A percentile compares a stretch with the other conserved stretches of the same genome.
Evolutionary conservation across 768 basidiomycete genomes (phyloP).

Genomic region (Phanerochaete carnosa): DNA sequence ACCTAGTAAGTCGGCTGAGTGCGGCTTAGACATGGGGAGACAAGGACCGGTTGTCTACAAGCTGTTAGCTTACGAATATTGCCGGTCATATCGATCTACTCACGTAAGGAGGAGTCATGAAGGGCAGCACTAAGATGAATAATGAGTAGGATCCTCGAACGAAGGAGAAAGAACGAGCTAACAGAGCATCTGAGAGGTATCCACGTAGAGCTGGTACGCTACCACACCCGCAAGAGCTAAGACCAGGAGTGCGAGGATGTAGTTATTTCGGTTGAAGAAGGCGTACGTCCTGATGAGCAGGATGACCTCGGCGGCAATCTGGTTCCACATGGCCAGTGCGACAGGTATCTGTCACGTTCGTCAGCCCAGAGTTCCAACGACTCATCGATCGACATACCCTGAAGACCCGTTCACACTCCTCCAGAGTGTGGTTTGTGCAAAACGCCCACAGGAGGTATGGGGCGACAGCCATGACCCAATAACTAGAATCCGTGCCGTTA

Average conservation of each 20-base stretch:
- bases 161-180: conserved; percentile 22
- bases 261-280: conserved; percentile 77
- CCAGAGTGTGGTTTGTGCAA: conserved; percentile 61
- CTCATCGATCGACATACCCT: conserved; percentile 38
- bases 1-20: conserved; percentile 82
- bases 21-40: conserved; percentile 78
- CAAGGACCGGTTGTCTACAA: conserved; percentile 58
- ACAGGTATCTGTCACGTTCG: conserved; percentile 59
- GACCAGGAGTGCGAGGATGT: conserved; percentile 61
- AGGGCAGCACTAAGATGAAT: conserved; percentile 50
- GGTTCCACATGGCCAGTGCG: conserved; percentile 83
- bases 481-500: conserved; percentile 37
- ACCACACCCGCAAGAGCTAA: conserved; percentile 69
- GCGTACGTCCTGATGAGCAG: conserved; percentile 83
- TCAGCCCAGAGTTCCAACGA: background rate
- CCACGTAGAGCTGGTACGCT: conserved; percentile 80
- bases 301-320: conserved; percentile 79
- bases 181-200: conserved; percentile 76
- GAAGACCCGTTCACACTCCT: conserved; percentile 67
- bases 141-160: background rate
- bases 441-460: conserved; percentile 79
- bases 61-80: background rate
- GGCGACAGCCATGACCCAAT: conserved; percentile 80
- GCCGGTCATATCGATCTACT: conserved; percentile 18
- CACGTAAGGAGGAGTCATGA: conserved; percentile 61